Evolutionary conservation across 169 alveolate species (phyloP).

Genomic region (Plasmodium ovale): DNA sequence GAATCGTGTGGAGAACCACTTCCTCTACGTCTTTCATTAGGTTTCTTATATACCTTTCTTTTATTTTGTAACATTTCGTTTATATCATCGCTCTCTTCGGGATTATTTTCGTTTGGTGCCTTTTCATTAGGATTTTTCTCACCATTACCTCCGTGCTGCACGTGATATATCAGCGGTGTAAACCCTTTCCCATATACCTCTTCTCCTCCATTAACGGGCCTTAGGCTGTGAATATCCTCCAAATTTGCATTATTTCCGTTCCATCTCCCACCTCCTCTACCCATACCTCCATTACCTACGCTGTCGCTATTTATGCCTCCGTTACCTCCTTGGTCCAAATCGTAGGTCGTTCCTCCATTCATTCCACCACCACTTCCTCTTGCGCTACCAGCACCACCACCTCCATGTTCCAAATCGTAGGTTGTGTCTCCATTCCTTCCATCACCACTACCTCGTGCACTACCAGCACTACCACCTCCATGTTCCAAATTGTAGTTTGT

Average conservation of each 20-base stretch:
- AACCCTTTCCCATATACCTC: neutral
- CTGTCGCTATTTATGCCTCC: too few relatives aligned
- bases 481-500: too few relatives aligned
- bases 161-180: constrained; percentile 12
- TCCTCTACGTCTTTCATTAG: neutral
- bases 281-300: too few relatives aligned
- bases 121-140: neutral
- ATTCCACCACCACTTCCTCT: too few relatives aligned
- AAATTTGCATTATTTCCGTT: too few relatives aligned
- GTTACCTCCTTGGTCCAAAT: too few relatives aligned
- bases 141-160: constrained; percentile 11
- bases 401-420: constrained; percentile 5
- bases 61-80: neutral
- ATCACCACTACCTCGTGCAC: too few relatives aligned
- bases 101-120: neutral
- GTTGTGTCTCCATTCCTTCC: too few relatives aligned
- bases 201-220: constrained; percentile 22
- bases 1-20: neutral
- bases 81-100: neutral
- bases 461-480: too few relatives aligned
- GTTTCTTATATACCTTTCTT: neutral
- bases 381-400: neutral
- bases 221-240: constrained; percentile 1
- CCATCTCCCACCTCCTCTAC: too few relatives aligned
- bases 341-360: too few relatives aligned